Conservation (phyloP, 164 flowering plant species). For the Tinospora cordifolia region DNA sequence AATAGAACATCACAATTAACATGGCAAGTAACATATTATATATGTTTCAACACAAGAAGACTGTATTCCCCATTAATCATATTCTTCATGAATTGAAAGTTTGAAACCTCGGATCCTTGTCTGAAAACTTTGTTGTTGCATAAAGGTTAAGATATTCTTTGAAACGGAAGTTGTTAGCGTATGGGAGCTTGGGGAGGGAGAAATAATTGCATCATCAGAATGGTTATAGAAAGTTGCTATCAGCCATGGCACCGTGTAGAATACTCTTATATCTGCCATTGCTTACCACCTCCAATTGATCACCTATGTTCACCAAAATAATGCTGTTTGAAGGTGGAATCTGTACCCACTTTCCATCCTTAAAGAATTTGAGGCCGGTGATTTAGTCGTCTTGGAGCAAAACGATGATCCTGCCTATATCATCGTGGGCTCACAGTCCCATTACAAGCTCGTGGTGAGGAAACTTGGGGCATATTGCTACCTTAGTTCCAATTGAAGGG, state of each 20-base stretch:
- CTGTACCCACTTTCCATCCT: slow-evolving; percentile 63
- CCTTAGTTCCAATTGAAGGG: slow-evolving; percentile 71
- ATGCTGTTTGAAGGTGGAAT: slow-evolving; percentile 57
- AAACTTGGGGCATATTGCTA: slow-evolving; percentile 65
- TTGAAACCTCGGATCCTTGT: slow-evolving; percentile 53
- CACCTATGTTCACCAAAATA: slow-evolving; percentile 65
- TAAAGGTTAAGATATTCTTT: slow-evolving; percentile 66
- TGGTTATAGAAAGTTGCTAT: slow-evolving; percentile 77
- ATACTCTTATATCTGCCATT: slow-evolving; percentile 64
- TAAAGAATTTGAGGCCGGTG: slow-evolving; percentile 61
- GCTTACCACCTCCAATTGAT: slow-evolving; percentile 61
- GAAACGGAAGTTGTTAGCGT: slow-evolving; percentile 41
- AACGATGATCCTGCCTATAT: slow-evolving; percentile 79
- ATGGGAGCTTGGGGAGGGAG: slow-evolving; percentile 49
- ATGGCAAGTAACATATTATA: background rate
- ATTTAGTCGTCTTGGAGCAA: slow-evolving; percentile 82
- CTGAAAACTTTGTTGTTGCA: slow-evolving; percentile 48
- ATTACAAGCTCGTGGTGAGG: slow-evolving; percentile 57
- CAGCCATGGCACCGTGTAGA: slow-evolving; percentile 43
- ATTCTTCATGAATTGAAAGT: slow-evolving; percentile 57
- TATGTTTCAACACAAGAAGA: slow-evolving; percentile 10
- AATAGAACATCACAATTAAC: background rate
- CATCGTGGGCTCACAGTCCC: slow-evolving; percentile 80
- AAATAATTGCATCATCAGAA: slow-evolving; percentile 59
- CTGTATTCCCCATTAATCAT: slow-evolving; percentile 25